A percentile compares a stretch with the other conserved stretches of the same genome.
phyloP scores from a whole-genome alignment of 371 early-diverging fungal genomes.

The Mucor piriformis region DNA sequence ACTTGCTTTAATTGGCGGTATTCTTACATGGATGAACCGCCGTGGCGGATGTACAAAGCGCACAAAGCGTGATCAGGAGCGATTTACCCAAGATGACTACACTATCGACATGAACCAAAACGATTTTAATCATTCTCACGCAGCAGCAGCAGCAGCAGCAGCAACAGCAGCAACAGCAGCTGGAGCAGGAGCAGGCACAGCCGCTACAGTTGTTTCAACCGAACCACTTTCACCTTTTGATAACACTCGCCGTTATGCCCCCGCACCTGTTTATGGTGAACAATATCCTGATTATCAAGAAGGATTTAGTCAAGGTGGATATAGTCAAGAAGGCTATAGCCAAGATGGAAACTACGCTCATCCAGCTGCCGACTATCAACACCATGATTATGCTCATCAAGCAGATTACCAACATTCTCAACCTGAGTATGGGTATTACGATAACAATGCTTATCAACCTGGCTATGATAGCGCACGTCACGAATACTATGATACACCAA shows the following conservation, averaged over 20 bases:
- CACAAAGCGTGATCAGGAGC: slow-evolving; percentile 10
- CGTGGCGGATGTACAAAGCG: slow-evolving; percentile 21
- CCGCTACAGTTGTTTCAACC: not conserved
- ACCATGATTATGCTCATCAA: slow-evolving; percentile 21
- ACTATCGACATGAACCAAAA: slow-evolving; percentile 31
- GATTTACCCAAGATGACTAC: slow-evolving; percentile 18
- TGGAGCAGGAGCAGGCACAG: not conserved
- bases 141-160: slow-evolving; percentile 8
- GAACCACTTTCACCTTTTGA: slow-evolving; percentile 30
- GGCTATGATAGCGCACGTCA: slow-evolving; percentile 24
- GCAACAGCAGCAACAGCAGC: slow-evolving; percentile 13
- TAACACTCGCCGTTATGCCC: slow-evolving; percentile 20
- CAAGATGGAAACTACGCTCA: slow-evolving; percentile 2
- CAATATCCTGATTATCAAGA: slow-evolving; percentile 20
- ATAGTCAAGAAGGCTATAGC: slow-evolving; percentile 19
- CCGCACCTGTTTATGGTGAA: slow-evolving; percentile 6
- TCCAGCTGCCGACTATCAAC: not conserved
- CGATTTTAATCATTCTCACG: slow-evolving; percentile 14
- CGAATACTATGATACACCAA: slow-evolving; percentile 9
- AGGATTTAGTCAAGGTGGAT: slow-evolving; percentile 23
- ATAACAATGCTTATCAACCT: slow-evolving; percentile 2
- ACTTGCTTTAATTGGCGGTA: slow-evolving; percentile 37
- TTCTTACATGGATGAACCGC: slow-evolving; percentile 36
- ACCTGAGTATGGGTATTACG: slow-evolving; percentile 2
- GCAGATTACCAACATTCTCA: not conserved